phyloP scores from a whole-genome alignment of 2,329 filamentous ascomycete genomes.

The Clarireedia sp. region DNA sequence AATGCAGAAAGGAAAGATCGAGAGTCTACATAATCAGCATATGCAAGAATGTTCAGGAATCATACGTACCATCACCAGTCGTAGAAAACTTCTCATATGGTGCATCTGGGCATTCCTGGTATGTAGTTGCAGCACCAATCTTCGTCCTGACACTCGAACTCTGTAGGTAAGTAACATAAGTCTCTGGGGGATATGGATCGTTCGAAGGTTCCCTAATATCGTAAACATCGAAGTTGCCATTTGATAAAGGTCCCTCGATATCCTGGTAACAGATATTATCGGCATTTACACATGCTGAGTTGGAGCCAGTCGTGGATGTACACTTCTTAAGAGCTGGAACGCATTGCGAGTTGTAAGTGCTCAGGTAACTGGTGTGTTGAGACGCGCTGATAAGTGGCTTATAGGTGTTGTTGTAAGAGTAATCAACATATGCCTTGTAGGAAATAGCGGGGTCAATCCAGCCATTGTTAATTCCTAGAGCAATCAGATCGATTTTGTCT shows the following conservation, averaged over 20 bases:
- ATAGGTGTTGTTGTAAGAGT: constrained; percentile 31
- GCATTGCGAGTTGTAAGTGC: constrained; percentile 31
- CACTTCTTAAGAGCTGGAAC: constrained; percentile 34
- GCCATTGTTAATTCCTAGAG: constrained; percentile 31
- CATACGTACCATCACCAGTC: constrained; percentile 33
- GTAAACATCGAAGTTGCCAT: constrained; percentile 9
- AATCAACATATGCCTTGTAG: constrained; percentile 29
- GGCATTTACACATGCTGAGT: constrained; percentile 62
- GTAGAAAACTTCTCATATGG: constrained; percentile 32
- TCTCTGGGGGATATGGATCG: constrained; percentile 30
- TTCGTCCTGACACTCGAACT: constrained; percentile 31
- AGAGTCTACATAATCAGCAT: constrained; percentile 27
- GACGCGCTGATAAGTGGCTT: constrained; percentile 33
- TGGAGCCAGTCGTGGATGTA: constrained; percentile 56
- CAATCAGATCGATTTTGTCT: constrained; percentile 29
- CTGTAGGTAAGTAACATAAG: constrained; percentile 36
- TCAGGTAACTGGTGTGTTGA: constrained; percentile 27
- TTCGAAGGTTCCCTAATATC: constrained; percentile 13
- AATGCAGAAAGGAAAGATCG: constrained; percentile 39
- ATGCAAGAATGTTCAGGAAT: not conserved
- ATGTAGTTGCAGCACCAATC: constrained; percentile 39
- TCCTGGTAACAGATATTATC: constrained; percentile 38
- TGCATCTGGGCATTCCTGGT: constrained; percentile 34
- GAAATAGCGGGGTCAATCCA: constrained; percentile 50
- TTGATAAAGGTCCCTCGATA: constrained; percentile 10